A percentile compares a stretch with the other conserved stretches of the same genome.
These are phyloP conservation scores for Cryptosporidium tyzzeri DNA, from an alignment of 169 alveolate species.

Conservation along the genomic window DNA sequence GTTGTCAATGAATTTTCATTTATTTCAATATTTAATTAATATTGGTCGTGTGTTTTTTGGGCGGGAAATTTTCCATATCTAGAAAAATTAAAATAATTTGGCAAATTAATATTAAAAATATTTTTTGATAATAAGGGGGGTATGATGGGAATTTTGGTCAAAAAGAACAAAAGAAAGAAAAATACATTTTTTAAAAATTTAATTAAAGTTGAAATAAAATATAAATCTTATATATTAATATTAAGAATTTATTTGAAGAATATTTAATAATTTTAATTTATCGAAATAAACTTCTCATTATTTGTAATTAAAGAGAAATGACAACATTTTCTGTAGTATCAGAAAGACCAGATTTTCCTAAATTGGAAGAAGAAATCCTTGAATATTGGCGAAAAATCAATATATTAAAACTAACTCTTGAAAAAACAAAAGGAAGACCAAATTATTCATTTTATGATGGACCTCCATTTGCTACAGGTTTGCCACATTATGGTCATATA, in stretches of 20 bases:
- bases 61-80: neutral
- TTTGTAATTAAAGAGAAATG: neutral
- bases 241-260: neutral
- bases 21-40: neutral
- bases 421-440: conserved; percentile 85
- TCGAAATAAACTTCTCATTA: neutral
- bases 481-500: conserved; percentile 99
- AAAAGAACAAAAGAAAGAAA: no score
- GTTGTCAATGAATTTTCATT: no score
- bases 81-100: neutral
- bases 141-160: neutral
- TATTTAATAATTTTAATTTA: neutral
- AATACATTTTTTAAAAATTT: neutral
- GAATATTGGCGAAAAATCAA: conserved; percentile 88
- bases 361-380: conserved; percentile 88
- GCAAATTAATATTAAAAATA: neutral
- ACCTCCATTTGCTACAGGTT: conserved; percentile 99
- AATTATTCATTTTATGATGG: conserved; percentile 98
- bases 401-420: conserved; percentile 84
- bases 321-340: conserved; percentile 79
- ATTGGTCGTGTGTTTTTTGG: neutral
- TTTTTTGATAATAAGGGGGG: neutral
- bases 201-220: no score
- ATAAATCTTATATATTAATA: no score
- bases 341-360: conserved; percentile 90